These are phyloP conservation scores for Heterobasidion occidentale DNA, from an alignment of 1,284 basidiomycete species.

Conservation along the genomic window DNA sequence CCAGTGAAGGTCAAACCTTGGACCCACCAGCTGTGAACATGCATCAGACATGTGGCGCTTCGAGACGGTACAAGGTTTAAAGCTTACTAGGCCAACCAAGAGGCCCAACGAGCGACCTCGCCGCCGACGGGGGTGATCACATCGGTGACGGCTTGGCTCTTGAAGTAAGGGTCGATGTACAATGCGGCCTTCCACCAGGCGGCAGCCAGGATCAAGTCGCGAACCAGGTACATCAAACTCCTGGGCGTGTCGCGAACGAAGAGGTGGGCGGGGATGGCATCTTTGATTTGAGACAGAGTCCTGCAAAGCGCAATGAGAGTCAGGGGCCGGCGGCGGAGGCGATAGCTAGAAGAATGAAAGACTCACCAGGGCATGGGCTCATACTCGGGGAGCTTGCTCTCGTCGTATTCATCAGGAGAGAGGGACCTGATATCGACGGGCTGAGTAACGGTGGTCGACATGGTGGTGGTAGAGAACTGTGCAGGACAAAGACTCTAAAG, in stretches of 20 bases:
- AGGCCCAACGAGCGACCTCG: neutral
- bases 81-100: neutral
- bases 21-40: conserved; percentile 45
- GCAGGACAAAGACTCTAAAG: neutral
- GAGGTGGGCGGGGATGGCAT: conserved; percentile 38
- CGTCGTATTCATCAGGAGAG: neutral
- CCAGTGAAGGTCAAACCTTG: conserved; percentile 53
- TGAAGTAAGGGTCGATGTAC: conserved; percentile 39
- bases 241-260: conserved; percentile 18
- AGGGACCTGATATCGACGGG: neutral
- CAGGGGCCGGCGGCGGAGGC: neutral
- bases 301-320: neutral
- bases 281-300: conserved; percentile 36
- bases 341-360: neutral
- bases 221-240: conserved; percentile 20
- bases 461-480: neutral
- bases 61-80: neutral
- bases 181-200: conserved; percentile 35
- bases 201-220: conserved; percentile 40
- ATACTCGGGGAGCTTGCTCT: neutral
- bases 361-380: neutral
- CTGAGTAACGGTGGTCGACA: neutral
- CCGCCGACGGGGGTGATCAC: neutral
- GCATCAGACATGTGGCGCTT: neutral
- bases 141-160: conserved; percentile 3